Percentiles rank a stretch among this genome's conserved stretches.
Conservation (phyloP, 495 filamentous ascomycete species). For the Corynascus novoguineensis region DNA sequence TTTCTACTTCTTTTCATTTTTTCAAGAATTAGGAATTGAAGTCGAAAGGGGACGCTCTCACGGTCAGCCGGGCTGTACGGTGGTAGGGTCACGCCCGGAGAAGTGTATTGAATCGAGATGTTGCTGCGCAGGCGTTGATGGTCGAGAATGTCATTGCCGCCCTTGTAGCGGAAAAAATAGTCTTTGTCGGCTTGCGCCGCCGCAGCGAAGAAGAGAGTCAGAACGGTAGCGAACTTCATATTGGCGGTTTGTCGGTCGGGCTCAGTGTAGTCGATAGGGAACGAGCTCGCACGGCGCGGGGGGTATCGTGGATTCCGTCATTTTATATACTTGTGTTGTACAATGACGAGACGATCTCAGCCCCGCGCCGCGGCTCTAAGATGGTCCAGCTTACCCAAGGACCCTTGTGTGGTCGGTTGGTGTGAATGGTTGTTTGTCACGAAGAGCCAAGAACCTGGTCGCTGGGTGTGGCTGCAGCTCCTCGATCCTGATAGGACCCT, state of each 20-base stretch:
- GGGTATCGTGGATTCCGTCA: too few species aligned
- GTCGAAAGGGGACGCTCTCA: neutral
- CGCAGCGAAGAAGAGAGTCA: neutral
- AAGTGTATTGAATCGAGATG: conserved; percentile 8
- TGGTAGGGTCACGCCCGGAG: conserved; percentile 15
- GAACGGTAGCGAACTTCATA: conserved; percentile 15
- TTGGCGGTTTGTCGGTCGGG: neutral
- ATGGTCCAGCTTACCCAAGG: neutral
- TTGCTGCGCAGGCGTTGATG: conserved; percentile 21
- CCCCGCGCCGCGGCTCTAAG: neutral
- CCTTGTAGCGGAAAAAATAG: conserved; percentile 21
- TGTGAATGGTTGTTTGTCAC: too few species aligned
- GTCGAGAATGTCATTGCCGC: conserved; percentile 11
- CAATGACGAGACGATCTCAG: neutral
- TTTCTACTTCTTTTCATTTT: too few species aligned
- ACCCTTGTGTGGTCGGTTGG: neutral
- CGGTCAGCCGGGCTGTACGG: conserved; percentile 22
- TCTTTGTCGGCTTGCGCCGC: conserved; percentile 3
- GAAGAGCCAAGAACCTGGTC: neutral
- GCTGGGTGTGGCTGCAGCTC: neutral
- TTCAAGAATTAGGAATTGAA: too few species aligned
- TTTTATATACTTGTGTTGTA: too few species aligned
- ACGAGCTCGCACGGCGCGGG: too few species aligned
- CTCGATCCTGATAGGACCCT: neutral
- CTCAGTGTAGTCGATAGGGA: neutral